phyloP scores from a whole-genome alignment of 352 stramenopile species.

The Phytophthora fragariae region DNA sequence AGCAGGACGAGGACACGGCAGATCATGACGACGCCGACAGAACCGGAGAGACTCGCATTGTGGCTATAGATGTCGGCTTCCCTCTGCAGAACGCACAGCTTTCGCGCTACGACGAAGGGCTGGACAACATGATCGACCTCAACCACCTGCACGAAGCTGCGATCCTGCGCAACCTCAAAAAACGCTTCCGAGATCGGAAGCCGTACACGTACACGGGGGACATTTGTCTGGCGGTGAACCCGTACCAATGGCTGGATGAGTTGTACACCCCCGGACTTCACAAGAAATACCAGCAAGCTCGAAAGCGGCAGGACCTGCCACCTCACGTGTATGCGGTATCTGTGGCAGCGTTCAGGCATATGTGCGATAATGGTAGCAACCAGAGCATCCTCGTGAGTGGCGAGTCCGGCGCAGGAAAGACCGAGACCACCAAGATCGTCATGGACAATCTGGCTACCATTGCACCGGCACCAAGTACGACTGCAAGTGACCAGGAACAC shows the following conservation, averaged over 20 bases:
- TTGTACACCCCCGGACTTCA: conserved; percentile 79
- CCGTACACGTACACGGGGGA: conserved; percentile 97
- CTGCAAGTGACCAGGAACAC: conserved; percentile 27
- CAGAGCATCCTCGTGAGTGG: conserved; percentile 90
- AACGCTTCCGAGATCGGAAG: conserved; percentile 74
- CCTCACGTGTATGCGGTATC: conserved; percentile 81
- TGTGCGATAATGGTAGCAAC: conserved; percentile 63
- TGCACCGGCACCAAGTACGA: conserved; percentile 35
- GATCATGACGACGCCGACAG: conserved; percentile 35
- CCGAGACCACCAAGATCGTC: conserved; percentile 94
- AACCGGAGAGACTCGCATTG: conserved; percentile 34
- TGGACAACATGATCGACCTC: conserved; percentile 86
- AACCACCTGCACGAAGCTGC: conserved; percentile 92
- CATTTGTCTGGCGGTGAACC: conserved; percentile 97
- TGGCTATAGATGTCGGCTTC: conserved; percentile 55
- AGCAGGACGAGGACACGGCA: conserved; percentile 35
- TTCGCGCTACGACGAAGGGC: conserved; percentile 29
- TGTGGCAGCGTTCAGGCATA: conserved; percentile 73
- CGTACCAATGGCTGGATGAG: conserved; percentile 91
- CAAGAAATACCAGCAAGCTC: conserved; percentile 64
- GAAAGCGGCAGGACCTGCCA: conserved; percentile 55
- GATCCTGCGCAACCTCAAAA: conserved; percentile 90
- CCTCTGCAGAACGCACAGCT: conserved; percentile 71
- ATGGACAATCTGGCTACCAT: conserved; percentile 89
- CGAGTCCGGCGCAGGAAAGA: conserved; percentile 93